Base-by-base conservation (phyloP, 139 green algal genomes). In the Chlamydomonas urium region DNA sequence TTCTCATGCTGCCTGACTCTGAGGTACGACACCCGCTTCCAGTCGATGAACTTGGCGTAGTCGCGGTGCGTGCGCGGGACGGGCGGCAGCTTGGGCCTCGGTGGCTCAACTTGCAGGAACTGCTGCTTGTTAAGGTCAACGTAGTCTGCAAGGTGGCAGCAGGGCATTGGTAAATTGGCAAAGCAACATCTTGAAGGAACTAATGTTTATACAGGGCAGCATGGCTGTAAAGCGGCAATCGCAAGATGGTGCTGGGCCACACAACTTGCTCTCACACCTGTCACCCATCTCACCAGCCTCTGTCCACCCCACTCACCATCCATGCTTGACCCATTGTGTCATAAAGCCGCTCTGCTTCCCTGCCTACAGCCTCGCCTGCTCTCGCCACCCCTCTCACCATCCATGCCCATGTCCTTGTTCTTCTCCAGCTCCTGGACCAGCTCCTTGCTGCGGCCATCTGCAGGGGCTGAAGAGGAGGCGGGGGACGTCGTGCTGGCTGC, bases 1-100 rank as follows among this genome's bases (percentile, higher is more conserved):
- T 35, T 66, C 36, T 80, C 74, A 26, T 80, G 74, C 67, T 80
- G 74, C 67, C 38, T 42, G 26, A 69, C 21, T 17, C 74, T 65
- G 32, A 80, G 60, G 67, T 66, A 80, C 5, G 67, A 34, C 0
- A 75, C 34, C 17, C 74, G 66, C 14, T 56, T 50, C 29, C 29
- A 38, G 74, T 80, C 74, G 32, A 56, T 2, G 4, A 65, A 75
- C 3, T 2, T 2, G 0, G 2, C 2, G 36, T 62, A 66, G 38
- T 80, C 74, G 5, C n/a, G n/a, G 36, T 74, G 74, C 26, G 21
- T 8, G 3, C 34, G 34, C 1, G 38, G 23, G 17, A 75, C n/a
- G 19, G 66, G 36, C 2, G 59, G 67, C 21, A n/a, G 31, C 10
- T 34, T 37, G 0, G 74, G 74, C 1, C 45, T 38, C 23, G 74